Base-by-base conservation (phyloP, 495 filamentous ascomycete genomes). In the Ramalina peruviana region DNA sequence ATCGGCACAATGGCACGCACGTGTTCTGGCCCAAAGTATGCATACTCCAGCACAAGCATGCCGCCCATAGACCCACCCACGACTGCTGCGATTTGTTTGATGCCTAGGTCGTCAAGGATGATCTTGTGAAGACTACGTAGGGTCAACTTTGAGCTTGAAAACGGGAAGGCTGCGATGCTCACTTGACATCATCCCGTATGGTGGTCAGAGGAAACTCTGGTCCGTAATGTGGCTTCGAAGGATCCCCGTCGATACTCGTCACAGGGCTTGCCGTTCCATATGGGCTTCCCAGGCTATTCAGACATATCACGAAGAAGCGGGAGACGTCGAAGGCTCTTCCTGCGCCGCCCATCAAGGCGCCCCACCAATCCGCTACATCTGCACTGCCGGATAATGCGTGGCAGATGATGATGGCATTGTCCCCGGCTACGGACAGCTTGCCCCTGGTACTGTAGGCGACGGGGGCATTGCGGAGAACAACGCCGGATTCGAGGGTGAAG, bases 61-160 rank as follows among this genome's bases (percentile, higher is more conserved):
- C 92, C 92, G 46, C 92, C 92, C 79, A 98, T 94, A 12, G 92
- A 97, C n/a, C 92, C 92, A 53, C 92, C 92, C 53, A 98, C 81
- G 15, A 88, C 90, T 1, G 84, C 81, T 5, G 92, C 92, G 49
- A 98, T 75, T 60, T 88, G 83, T 51, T 73, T 76, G 38, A 98
- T 78, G 13, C 92, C 92, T 12, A 98, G 69, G 43, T 93, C 83
- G 58, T 97, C 90, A 10, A 98, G 74, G 9, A 98, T 72, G 11
- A 95, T 62, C 61, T 88, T 95, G 70, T 95, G 93, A 42, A 98
- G 77, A 53, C 86, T 92, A 47, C 9, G 39, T 12, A 16, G 5
- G 11, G 50, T 72, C 43, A 69, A 61, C 15, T n/a, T n/a, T 33
- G 21, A 33, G 36, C 10, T 46, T 21, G 21, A 36, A 3, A 53